Evolutionary conservation across 306 rosid genomes (phyloP).

Genomic region (Trifolium fragiferum): DNA sequence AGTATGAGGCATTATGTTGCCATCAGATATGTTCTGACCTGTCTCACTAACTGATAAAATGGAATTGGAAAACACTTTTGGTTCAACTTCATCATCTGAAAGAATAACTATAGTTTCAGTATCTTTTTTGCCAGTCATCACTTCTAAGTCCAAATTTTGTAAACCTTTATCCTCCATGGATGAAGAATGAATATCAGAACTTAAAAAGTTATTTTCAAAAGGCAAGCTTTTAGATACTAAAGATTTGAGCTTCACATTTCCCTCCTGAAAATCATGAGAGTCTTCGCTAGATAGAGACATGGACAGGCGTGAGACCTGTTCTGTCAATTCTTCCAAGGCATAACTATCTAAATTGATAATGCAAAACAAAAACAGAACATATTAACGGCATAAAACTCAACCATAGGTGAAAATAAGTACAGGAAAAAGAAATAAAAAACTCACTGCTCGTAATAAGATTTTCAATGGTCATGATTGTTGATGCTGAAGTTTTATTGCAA

Average conservation of each 20-base stretch:
- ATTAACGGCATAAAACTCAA: slow-evolving; percentile 36
- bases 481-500: slow-evolving; percentile 51
- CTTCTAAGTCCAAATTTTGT: slow-evolving; percentile 47
- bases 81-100: slow-evolving; percentile 81
- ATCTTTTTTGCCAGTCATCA: slow-evolving; percentile 39
- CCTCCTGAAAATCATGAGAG: slow-evolving; percentile 49
- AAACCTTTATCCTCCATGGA: slow-evolving; percentile 49
- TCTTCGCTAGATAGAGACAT: slow-evolving; percentile 66
- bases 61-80: slow-evolving; percentile 40
- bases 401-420: neutral
- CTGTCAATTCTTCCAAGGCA: slow-evolving; percentile 68
- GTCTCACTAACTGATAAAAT: slow-evolving; percentile 48
- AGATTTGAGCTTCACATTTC: slow-evolving; percentile 43
- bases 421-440: slow-evolving; percentile 39
- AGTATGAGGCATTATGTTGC: slow-evolving; percentile 40
- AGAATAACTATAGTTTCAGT: slow-evolving; percentile 58
- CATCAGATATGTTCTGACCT: slow-evolving; percentile 48
- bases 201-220: slow-evolving; percentile 43
- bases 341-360: slow-evolving; percentile 60
- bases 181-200: slow-evolving; percentile 50
- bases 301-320: slow-evolving; percentile 70
- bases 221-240: slow-evolving; percentile 49
- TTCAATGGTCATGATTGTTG: slow-evolving; percentile 64
- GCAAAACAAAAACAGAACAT: slow-evolving; percentile 38
- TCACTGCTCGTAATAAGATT: slow-evolving; percentile 70